Evolutionary conservation across 306 rosid species (phyloP), one percentile per base, ranked within the genome.

Genomic region (Comarum palustre): DNA sequence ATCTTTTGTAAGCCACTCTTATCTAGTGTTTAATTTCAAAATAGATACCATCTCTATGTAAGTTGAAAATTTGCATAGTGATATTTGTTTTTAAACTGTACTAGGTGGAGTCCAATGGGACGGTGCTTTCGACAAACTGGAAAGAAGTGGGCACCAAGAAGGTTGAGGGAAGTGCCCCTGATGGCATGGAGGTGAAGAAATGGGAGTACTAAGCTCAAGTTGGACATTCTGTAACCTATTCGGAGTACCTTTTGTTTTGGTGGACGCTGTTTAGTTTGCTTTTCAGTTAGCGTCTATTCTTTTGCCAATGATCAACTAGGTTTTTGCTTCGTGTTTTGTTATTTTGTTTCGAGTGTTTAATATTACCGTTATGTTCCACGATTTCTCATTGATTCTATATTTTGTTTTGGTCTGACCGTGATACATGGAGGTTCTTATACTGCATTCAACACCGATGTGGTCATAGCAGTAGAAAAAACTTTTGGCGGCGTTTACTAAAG

Each of bases 151-250:
- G 99, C 29, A 38, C 79, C 43, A 94, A 89, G 90, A 89, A 88
- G 85, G 97, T 94, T 0, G 97, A 94, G 79, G 96, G 97, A 81
- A 94, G 96, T 66, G 91, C 99, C 46, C 99, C 97, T 16, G 96
- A 94, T 76, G 99, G 99, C 61, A 94, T 94, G 96, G 97, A 91
- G 83, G 66, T 94, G 89, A 94, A 82, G 85, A 91, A 90, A 75
- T 94, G 97, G 97, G 91, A 90, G 81, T 76, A 69, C 82, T 94
- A 69, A 74, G 50, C n/a, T 62, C 50, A 24, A 14, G 57, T 65
- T 61, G 34, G 65, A 57, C 5, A 1, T 17, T 46, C 34, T 58
- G 66, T 69, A 69, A 46, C 57, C 19, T 27, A 69, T 66, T 80
- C 8, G 73, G 46, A 45, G 60, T 78, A 69, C 10, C 47, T 71